phyloP scores from a whole-genome alignment of 352 stramenopile species.

The Globisporangium rhizosaccharum region DNA sequence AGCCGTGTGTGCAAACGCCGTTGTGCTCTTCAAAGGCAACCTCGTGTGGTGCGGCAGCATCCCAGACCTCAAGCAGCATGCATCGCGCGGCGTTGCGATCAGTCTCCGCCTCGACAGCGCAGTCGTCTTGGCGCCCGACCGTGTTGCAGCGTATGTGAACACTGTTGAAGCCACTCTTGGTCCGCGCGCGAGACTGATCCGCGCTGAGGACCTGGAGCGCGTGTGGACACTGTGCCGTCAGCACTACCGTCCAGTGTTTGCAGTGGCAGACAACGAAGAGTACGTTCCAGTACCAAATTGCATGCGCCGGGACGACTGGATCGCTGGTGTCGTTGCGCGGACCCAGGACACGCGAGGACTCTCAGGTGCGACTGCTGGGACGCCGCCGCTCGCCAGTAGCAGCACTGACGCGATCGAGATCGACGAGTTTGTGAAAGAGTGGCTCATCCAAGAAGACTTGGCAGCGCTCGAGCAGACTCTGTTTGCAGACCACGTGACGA shows the following conservation, averaged over 20 bases:
- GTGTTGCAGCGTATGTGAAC: constrained; percentile 37
- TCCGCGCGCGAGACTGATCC: constrained; percentile 21
- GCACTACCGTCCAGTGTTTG: constrained; percentile 7
- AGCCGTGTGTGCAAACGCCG: constrained; percentile 73
- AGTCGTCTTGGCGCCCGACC: constrained; percentile 32
- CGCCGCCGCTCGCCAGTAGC: no score
- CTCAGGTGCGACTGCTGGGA: no score
- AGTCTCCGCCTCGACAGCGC: constrained; percentile 50
- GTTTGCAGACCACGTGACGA: constrained; percentile 40
- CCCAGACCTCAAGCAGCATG: constrained; percentile 71
- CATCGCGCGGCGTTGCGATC: constrained; percentile 61
- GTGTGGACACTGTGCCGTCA: constrained; percentile 48
- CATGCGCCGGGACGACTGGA: constrained; percentile 26
- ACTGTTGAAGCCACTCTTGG: constrained; percentile 29
- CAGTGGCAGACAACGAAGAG: background rate
- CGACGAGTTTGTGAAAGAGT: constrained; percentile 69
- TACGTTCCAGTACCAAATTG: constrained; percentile 12
- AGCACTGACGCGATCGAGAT: constrained; percentile 24
- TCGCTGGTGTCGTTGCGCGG: constrained; percentile 37
- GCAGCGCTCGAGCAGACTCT: constrained; percentile 45
- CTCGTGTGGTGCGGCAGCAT: constrained; percentile 77
- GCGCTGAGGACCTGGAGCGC: constrained; percentile 33
- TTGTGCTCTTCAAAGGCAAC: constrained; percentile 71
- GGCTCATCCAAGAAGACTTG: constrained; percentile 70
- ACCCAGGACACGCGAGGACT: constrained; percentile 9